Percentiles rank a stretch among this genome's conserved stretches.
These are phyloP conservation scores for Syzygium grande DNA, from an alignment of 345 rosid species.

Conservation along the genomic window DNA sequence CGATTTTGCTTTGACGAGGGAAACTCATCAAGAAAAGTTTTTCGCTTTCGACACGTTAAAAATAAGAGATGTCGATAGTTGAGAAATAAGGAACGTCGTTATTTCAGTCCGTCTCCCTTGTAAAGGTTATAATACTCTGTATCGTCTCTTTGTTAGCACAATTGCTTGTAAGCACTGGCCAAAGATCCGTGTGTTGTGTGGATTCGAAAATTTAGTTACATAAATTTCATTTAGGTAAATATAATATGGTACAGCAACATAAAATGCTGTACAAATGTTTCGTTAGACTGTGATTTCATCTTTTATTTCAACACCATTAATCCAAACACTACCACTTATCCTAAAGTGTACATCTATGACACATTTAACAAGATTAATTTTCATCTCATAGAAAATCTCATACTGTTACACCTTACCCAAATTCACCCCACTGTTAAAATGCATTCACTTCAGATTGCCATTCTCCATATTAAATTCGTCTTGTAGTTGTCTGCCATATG, in stretches of 20 bases:
- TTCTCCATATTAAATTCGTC: no score
- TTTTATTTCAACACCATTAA: not conserved
- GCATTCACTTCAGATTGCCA: not conserved
- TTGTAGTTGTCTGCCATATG: no score
- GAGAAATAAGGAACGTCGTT: not conserved
- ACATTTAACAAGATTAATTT: not conserved
- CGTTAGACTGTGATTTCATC: not conserved
- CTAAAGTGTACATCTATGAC: not conserved
- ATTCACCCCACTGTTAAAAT: not conserved
- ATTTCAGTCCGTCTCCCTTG: not conserved
- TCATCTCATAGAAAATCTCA: not conserved
- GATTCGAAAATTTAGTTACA: not conserved
- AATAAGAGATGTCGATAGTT: not conserved
- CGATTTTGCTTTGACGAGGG: not conserved
- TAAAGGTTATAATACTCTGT: not conserved
- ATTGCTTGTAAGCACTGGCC: not conserved
- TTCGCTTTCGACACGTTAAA: not conserved
- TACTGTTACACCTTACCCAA: not conserved
- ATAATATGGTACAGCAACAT: not conserved
- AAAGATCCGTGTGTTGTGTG: not conserved
- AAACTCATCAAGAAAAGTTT: not conserved
- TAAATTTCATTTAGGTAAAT: not conserved
- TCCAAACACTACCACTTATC: not conserved
- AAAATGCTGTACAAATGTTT: not conserved
- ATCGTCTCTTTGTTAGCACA: not conserved